Conservation (phyloP, 2,329 filamentous ascomycete species). For the Pseudogymnoascus sp. region DNA sequence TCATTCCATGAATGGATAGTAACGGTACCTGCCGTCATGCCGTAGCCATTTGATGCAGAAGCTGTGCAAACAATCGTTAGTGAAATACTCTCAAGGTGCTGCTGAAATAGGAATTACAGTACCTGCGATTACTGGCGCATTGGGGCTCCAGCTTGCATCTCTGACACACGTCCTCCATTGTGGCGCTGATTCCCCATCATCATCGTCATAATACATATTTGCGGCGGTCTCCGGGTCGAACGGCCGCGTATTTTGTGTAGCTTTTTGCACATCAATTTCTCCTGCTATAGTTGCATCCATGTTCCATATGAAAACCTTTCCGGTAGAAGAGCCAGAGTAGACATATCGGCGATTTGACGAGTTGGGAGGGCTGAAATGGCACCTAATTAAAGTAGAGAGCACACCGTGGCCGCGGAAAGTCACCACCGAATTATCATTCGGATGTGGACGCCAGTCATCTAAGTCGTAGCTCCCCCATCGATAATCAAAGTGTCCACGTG, state of each 20-base stretch:
- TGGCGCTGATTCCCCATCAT: slow-evolving; percentile 12
- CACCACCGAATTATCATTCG: slow-evolving; percentile 81
- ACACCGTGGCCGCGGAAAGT: slow-evolving; percentile 90
- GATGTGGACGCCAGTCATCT: slow-evolving; percentile 61
- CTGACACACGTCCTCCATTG: slow-evolving; percentile 60
- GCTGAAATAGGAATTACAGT: slow-evolving; percentile 10
- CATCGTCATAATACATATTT: slow-evolving; percentile 21
- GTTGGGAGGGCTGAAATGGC: slow-evolving; percentile 83
- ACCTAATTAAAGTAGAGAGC: slow-evolving; percentile 82
- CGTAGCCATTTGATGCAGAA: slow-evolving; percentile 63
- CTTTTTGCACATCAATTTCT: slow-evolving; percentile 66
- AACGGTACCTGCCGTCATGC: slow-evolving; percentile 54
- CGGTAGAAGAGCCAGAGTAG: slow-evolving; percentile 84
- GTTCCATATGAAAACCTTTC: slow-evolving; percentile 87
- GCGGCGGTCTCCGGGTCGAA: slow-evolving; percentile 31
- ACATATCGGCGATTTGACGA: slow-evolving; percentile 88
- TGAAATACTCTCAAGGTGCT: neutral
- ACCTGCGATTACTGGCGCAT: slow-evolving; percentile 52
- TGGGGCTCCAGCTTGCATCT: slow-evolving; percentile 66
- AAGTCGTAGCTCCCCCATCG: slow-evolving; percentile 59
- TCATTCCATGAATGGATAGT: slow-evolving; percentile 62
- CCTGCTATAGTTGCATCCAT: slow-evolving; percentile 77
- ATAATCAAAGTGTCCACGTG: slow-evolving; percentile 62
- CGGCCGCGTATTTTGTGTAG: slow-evolving; percentile 56
- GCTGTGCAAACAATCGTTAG: slow-evolving; percentile 33